A percentile compares a stretch with the other conserved stretches of the same genome.
Evolutionary conservation across 805 yeast genomes (phyloP).

Genomic region (Saccharomycopsis sp.): DNA sequence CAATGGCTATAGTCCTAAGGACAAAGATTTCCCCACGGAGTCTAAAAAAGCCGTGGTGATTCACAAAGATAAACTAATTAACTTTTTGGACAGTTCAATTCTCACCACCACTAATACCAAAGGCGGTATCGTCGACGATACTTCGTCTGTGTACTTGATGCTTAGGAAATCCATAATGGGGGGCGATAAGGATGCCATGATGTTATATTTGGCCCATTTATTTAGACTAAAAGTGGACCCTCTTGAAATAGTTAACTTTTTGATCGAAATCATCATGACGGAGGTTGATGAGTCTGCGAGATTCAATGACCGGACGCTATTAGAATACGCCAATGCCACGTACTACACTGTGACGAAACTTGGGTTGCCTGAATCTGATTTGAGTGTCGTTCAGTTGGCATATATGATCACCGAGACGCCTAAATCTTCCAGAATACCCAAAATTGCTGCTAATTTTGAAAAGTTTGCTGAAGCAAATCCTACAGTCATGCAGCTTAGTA

Average conservation of each 20-base stretch:
- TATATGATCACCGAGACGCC: slow-evolving; percentile 78
- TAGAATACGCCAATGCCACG: slow-evolving; percentile 83
- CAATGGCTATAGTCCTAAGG: slow-evolving; percentile 24
- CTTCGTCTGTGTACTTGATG: not conserved
- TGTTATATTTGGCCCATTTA: slow-evolving; percentile 84
- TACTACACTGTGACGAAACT: slow-evolving; percentile 83
- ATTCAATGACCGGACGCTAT: slow-evolving; percentile 88
- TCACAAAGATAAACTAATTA: not conserved
- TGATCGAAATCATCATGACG: slow-evolving; percentile 92
- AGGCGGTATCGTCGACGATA: not conserved
- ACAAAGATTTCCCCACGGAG: slow-evolving; percentile 26
- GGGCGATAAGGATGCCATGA: slow-evolving; percentile 79
- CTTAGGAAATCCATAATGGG: slow-evolving; percentile 91
- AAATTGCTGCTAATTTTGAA: slow-evolving; percentile 34
- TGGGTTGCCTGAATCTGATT: slow-evolving; percentile 94
- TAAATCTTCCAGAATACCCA: slow-evolving; percentile 65
- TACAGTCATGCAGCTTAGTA: slow-evolving; percentile 21
- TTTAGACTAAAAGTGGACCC: slow-evolving; percentile 91
- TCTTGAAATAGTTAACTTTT: slow-evolving; percentile 75
- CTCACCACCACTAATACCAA: not conserved
- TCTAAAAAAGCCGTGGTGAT: slow-evolving; percentile 33
- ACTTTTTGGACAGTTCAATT: not conserved
- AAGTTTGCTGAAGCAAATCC: slow-evolving; percentile 23
- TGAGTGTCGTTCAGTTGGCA: slow-evolving; percentile 86
- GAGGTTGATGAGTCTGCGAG: slow-evolving; percentile 77